A percentile compares a stretch with the other conserved stretches of the same genome.
Evolutionary conservation across 2,329 filamentous ascomycete genomes (phyloP).

Genomic region (Pestalotiopsis sp.): DNA sequence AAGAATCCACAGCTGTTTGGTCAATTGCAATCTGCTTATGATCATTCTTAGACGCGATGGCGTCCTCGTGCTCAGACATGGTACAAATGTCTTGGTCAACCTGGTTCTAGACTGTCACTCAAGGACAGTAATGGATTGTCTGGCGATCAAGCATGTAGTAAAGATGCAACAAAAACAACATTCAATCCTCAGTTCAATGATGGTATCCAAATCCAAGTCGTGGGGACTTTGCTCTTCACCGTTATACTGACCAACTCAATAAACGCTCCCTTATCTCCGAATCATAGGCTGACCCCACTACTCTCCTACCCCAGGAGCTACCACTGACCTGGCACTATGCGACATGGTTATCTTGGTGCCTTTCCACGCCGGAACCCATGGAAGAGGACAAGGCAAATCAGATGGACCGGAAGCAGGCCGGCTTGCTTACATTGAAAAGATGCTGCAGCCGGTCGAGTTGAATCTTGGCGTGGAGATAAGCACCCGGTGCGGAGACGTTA

Average conservation of each 20-base stretch:
- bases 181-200: neutral
- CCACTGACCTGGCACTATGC: too few relatives aligned
- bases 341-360: neutral
- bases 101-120: neutral
- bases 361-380: neutral
- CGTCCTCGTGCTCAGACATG: neutral
- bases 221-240: neutral
- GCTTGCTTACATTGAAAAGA: neutral
- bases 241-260: neutral
- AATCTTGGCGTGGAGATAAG: slow-evolving; percentile 1
- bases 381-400: neutral
- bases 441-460: neutral
- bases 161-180: neutral
- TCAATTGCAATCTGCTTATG: neutral
- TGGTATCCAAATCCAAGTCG: neutral
- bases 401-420: neutral
- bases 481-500: neutral
- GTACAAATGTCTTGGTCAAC: neutral
- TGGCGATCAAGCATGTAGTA: neutral
- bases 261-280: neutral
- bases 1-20: neutral
- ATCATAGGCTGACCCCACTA: neutral
- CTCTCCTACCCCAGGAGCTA: too few relatives aligned
- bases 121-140: neutral
- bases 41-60: neutral